A percentile compares a stretch with the other conserved stretches of the same genome.
Conservation (phyloP, 1,284 basidiomycete species). For the Moesziomyces globuligerus region DNA sequence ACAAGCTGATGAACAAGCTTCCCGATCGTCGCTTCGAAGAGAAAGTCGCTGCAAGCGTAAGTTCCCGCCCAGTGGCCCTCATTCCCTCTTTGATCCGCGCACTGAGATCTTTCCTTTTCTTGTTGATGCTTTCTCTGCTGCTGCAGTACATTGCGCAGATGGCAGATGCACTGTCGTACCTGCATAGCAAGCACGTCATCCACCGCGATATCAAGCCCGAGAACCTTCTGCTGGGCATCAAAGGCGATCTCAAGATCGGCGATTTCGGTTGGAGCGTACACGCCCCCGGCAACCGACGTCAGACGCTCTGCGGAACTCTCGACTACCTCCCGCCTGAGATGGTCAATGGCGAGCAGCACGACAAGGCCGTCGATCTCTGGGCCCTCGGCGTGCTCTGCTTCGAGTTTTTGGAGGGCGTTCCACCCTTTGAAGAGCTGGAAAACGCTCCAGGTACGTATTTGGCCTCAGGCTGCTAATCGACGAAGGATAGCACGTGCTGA, state of each 20-base stretch:
- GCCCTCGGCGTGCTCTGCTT: constrained; percentile 94
- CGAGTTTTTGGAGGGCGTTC: constrained; percentile 90
- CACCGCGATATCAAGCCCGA: constrained; percentile 99
- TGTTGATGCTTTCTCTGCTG: not conserved
- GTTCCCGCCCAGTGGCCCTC: too few relatives aligned
- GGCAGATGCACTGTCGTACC: constrained; percentile 92
- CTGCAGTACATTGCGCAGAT: constrained; percentile 92
- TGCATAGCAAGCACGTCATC: constrained; percentile 96
- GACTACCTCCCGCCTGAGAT: constrained; percentile 99
- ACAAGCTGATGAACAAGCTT: constrained; percentile 88
- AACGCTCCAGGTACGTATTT: constrained; percentile 76
- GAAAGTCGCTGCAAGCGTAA: constrained; percentile 76
- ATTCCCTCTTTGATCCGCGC: not conserved
- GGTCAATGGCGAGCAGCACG: constrained; percentile 89
- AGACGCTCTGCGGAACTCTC: constrained; percentile 91
- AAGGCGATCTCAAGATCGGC: constrained; percentile 96
- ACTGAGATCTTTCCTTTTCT: not conserved
- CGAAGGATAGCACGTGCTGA: not conserved
- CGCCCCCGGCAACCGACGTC: constrained; percentile 87
- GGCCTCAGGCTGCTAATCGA: not conserved
- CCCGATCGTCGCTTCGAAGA: constrained; percentile 81
- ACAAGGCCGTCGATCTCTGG: constrained; percentile 93
- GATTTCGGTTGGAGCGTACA: constrained; percentile 99
- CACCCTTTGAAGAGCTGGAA: constrained; percentile 85
- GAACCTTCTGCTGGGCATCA: constrained; percentile 91